phyloP scores from a whole-genome alignment of 345 rosid species.

The Turritis glabra region DNA sequence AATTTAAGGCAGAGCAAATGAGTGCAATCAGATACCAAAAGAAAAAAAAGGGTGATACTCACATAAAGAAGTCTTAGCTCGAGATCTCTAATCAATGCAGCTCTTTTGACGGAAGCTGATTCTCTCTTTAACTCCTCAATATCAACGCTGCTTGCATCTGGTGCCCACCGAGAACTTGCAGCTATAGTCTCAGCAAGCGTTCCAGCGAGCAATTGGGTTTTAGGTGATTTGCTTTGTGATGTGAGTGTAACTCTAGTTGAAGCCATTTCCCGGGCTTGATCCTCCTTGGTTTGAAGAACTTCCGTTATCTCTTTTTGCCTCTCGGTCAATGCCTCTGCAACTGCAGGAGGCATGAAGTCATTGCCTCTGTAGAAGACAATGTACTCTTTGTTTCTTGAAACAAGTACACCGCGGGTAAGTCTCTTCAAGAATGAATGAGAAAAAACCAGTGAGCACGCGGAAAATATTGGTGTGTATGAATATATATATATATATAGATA shows the following conservation, averaged over 20 bases:
- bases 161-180: conserved; percentile 80
- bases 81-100: conserved; percentile 61
- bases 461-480: not conserved
- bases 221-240: conserved; percentile 43
- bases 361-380: conserved; percentile 94
- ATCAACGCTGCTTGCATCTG: conserved; percentile 53
- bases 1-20: conserved; percentile 10
- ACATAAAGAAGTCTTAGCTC: conserved; percentile 66
- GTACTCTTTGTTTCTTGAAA: conserved; percentile 85
- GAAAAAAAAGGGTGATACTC: conserved; percentile 35
- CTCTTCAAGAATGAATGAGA: conserved; percentile 49
- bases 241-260: conserved; percentile 30
- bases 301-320: conserved; percentile 51
- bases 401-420: conserved; percentile 81
- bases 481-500: not conserved
- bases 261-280: conserved; percentile 61
- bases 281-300: conserved; percentile 74
- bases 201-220: conserved; percentile 65
- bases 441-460: conserved; percentile 18
- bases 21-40: conserved; percentile 1
- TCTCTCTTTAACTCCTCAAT: conserved; percentile 67
- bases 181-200: conserved; percentile 87
- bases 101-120: conserved; percentile 49
- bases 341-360: conserved; percentile 80
- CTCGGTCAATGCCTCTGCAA: conserved; percentile 59